Evolutionary conservation across 2,329 filamentous ascomycete species (phyloP).

Genomic region (Trichoderma afroharzianum): DNA sequence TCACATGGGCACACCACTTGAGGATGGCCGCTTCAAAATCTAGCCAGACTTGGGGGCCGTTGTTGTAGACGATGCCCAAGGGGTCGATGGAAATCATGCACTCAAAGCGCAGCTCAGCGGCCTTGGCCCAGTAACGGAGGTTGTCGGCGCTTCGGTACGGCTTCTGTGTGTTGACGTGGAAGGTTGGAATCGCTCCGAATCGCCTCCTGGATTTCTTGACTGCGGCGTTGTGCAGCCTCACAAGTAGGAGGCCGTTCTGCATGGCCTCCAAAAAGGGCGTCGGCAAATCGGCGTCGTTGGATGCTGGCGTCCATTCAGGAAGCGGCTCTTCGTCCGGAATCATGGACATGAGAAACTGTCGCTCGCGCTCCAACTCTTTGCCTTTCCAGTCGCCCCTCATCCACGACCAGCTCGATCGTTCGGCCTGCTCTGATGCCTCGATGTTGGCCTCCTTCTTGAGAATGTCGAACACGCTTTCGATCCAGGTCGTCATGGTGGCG

Average conservation of each 20-base stretch:
- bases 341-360: slow-evolving; percentile 77
- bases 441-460: slow-evolving; percentile 72
- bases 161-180: slow-evolving; percentile 89
- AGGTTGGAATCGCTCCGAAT: slow-evolving; percentile 84
- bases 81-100: slow-evolving; percentile 78
- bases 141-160: slow-evolving; percentile 94
- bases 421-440: slow-evolving; percentile 66
- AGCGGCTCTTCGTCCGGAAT: slow-evolving; percentile 56
- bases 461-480: slow-evolving; percentile 72
- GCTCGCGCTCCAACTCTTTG: slow-evolving; percentile 72
- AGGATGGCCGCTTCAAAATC: slow-evolving; percentile 80
- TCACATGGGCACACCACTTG: slow-evolving; percentile 76
- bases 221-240: slow-evolving; percentile 84
- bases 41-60: slow-evolving; percentile 65
- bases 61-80: slow-evolving; percentile 78
- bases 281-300: slow-evolving; percentile 45
- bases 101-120: slow-evolving; percentile 91
- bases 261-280: slow-evolving; percentile 72
- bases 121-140: slow-evolving; percentile 92
- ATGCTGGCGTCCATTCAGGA: slow-evolving; percentile 61
- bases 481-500: slow-evolving; percentile 73
- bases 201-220: slow-evolving; percentile 80
- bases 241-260: slow-evolving; percentile 74
- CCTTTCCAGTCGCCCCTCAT: slow-evolving; percentile 72
- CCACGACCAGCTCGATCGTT: slow-evolving; percentile 78